Percentiles rank a stretch among this genome's conserved stretches.
Conservation (phyloP, 768 basidiomycete genomes). For the Pleurotus citrinopileatus region DNA sequence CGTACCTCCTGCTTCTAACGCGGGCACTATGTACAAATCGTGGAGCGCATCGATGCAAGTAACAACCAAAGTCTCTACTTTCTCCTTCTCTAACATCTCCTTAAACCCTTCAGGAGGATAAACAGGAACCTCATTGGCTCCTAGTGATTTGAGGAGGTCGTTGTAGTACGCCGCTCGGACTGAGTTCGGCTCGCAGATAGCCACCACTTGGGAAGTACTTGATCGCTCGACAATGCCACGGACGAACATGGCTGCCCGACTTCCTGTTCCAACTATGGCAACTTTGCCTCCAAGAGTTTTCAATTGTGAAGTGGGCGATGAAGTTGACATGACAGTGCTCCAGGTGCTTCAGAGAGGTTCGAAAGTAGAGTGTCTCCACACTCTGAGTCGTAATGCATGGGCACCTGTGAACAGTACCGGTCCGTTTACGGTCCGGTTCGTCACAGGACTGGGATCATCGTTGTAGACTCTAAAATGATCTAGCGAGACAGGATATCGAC, state of each 20-base stretch:
- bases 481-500: too few species aligned
- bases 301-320: slow-evolving; percentile 10
- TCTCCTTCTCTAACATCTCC: slow-evolving; percentile 43
- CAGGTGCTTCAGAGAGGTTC: neutral
- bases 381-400: too few species aligned
- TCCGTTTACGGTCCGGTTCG: neutral
- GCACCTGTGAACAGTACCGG: too few species aligned
- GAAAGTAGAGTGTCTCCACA: too few species aligned
- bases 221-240: slow-evolving; percentile 44
- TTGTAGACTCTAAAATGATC: too few species aligned
- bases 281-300: slow-evolving; percentile 32
- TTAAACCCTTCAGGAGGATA: slow-evolving; percentile 38
- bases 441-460: neutral
- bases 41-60: slow-evolving; percentile 49
- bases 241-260: slow-evolving; percentile 43
- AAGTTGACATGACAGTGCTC: neutral
- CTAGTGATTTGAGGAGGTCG: slow-evolving; percentile 33
- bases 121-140: slow-evolving; percentile 34
- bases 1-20: slow-evolving; percentile 38
- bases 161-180: slow-evolving; percentile 46
- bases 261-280: slow-evolving; percentile 41
- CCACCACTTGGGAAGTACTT: slow-evolving; percentile 33
- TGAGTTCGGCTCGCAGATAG: slow-evolving; percentile 44
- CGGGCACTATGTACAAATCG: slow-evolving; percentile 43
- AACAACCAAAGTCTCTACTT: slow-evolving; percentile 44